Conservation (phyloP, 805 yeast genomes). For the Ogataea ramenticola region DNA sequence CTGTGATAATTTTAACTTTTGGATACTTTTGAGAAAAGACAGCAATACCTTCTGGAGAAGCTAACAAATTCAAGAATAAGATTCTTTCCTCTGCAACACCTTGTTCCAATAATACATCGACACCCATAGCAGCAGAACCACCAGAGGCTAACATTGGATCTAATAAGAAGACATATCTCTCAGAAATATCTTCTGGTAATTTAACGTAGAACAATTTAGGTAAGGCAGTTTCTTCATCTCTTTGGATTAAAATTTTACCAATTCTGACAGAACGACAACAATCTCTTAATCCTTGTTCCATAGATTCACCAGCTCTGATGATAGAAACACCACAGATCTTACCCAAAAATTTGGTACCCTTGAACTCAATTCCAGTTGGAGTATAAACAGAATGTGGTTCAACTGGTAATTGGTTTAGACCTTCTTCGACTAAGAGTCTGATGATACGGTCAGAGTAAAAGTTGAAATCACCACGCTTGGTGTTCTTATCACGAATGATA, state of each 20-base stretch:
- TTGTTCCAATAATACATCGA: constrained; percentile 76
- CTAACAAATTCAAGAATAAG: constrained; percentile 81
- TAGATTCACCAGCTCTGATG: constrained; percentile 97
- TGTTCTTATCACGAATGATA: constrained; percentile 75
- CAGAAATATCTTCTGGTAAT: constrained; percentile 85
- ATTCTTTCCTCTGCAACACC: constrained; percentile 89
- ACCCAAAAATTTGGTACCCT: constrained; percentile 80
- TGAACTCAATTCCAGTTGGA: constrained; percentile 63
- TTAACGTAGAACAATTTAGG: constrained; percentile 92
- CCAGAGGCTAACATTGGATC: constrained; percentile 99
- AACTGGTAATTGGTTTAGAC: constrained; percentile 92
- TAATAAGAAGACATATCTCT: constrained; percentile 80
- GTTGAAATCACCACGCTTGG: constrained; percentile 86
- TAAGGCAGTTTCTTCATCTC: constrained; percentile 95
- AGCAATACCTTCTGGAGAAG: constrained; percentile 90
- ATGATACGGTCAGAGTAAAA: constrained; percentile 94
- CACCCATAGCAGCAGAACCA: constrained; percentile 96
- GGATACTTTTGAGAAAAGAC: constrained; percentile 78
- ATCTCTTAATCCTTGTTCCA: constrained; percentile 98
- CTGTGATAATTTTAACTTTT: constrained; percentile 81
- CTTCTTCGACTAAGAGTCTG: constrained; percentile 89
- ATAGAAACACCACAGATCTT: constrained; percentile 97
- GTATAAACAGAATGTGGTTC: constrained; percentile 59
- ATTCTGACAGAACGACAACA: constrained; percentile 95
- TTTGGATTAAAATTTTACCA: constrained; percentile 93